A percentile compares a stretch with the other conserved stretches of the same genome.
Evolutionary conservation across 2,329 filamentous ascomycete species (phyloP).

Genomic region (Fusarium napiforme): DNA sequence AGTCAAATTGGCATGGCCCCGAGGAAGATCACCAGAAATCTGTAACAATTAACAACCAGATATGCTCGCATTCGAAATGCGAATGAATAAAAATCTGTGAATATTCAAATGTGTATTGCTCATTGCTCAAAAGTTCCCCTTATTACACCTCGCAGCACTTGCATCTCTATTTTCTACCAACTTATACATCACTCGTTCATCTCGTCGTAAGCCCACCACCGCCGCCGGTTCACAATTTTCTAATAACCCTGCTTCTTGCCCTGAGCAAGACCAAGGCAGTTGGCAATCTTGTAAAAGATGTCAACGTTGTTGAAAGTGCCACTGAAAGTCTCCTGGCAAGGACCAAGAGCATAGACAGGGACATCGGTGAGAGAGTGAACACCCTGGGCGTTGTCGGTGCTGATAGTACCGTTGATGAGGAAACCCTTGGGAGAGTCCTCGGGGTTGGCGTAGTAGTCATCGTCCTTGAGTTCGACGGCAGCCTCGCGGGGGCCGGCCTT

Average conservation of each 20-base stretch:
- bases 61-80: neutral
- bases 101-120: neutral
- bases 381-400: conserved; percentile 70
- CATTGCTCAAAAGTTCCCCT: neutral
- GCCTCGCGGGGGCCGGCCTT: conserved; percentile 71
- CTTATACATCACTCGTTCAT: conserved; percentile 31
- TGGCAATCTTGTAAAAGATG: conserved; percentile 79
- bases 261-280: conserved; percentile 68
- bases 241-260: conserved; percentile 40
- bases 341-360: conserved; percentile 80
- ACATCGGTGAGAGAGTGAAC: conserved; percentile 84
- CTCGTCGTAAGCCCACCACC: conserved; percentile 33
- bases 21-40: neutral
- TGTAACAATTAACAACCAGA: conserved; percentile 7
- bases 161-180: conserved; percentile 24
- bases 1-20: neutral
- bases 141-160: conserved; percentile 34
- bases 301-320: conserved; percentile 78
- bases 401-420: conserved; percentile 79
- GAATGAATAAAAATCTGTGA: neutral
- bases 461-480: conserved; percentile 63
- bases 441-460: conserved; percentile 76
- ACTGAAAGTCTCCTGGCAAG: conserved; percentile 80
- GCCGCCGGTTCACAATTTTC: conserved; percentile 16
- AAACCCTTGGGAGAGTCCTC: conserved; percentile 74